phyloP scores from a whole-genome alignment of 768 basidiomycete species.

The Tubosaeta sp. region DNA sequence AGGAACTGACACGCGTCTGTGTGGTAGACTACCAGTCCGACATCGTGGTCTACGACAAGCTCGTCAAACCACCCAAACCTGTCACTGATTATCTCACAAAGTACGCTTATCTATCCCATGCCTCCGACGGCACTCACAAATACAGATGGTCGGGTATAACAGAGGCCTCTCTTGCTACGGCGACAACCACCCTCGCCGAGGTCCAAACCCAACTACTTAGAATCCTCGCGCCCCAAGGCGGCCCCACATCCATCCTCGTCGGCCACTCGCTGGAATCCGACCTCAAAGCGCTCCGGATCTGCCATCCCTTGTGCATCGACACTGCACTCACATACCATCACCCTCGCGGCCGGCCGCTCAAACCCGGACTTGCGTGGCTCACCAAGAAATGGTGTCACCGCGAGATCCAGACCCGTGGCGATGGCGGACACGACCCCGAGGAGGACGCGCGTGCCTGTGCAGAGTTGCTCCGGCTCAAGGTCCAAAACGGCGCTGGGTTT shows the following conservation, averaged over 20 bases:
- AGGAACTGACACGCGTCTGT: conserved; percentile 82
- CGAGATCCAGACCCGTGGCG: conserved; percentile 82
- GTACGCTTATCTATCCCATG: conserved; percentile 34
- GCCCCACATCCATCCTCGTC: conserved; percentile 72
- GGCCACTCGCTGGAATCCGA: conserved; percentile 97
- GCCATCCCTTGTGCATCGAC: conserved; percentile 86
- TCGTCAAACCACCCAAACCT: conserved; percentile 84
- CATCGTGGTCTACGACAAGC: conserved; percentile 76
- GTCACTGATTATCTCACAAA: conserved; percentile 91
- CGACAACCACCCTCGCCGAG: conserved; percentile 74
- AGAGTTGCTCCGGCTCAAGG: conserved; percentile 78
- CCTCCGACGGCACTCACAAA: background rate
- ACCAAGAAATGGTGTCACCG: conserved; percentile 89
- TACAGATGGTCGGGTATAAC: conserved; percentile 92
- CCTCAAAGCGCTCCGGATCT: conserved; percentile 79
- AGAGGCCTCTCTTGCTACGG: conserved; percentile 55
- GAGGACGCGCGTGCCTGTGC: conserved; percentile 90
- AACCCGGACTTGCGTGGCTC: conserved; percentile 96
- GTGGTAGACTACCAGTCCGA: conserved; percentile 74
- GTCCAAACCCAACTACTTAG: conserved; percentile 70
- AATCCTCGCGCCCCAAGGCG: conserved; percentile 49
- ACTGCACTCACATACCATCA: conserved; percentile 90
- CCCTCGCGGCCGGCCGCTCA: conserved; percentile 88
- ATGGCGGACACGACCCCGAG: conserved; percentile 89
- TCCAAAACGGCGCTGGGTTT: conserved; percentile 71